These are phyloP conservation scores for Kingdonia uniflora DNA, from an alignment of 164 flowering plant species.

Conservation along the genomic window DNA sequence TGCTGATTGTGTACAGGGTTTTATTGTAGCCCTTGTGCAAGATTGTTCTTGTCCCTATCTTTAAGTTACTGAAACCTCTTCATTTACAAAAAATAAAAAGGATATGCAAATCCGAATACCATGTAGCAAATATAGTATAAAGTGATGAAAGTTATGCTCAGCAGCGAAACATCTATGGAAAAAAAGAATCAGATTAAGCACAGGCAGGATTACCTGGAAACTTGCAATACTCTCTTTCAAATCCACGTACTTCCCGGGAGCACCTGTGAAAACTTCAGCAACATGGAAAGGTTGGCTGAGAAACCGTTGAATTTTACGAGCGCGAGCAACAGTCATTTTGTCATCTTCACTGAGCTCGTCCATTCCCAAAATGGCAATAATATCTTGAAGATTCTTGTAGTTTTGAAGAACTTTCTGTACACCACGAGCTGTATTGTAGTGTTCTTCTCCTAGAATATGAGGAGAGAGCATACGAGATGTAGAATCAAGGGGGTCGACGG, in stretches of 20 bases:
- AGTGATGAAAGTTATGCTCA: too few species aligned
- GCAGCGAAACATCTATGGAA: too few species aligned
- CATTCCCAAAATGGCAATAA: constrained; percentile 98
- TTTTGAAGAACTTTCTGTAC: constrained; percentile 90
- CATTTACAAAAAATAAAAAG: too few species aligned
- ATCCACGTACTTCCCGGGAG: constrained; percentile 93
- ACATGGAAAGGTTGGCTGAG: constrained; percentile 98
- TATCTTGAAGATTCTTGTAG: constrained; percentile 96
- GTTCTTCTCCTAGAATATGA: constrained; percentile 81
- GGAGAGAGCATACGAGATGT: constrained; percentile 98
- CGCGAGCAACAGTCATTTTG: constrained; percentile 92
- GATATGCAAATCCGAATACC: too few species aligned
- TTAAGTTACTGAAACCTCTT: too few species aligned
- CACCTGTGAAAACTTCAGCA: constrained; percentile 98
- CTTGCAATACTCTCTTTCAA: constrained; percentile 87
- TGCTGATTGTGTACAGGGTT: too few species aligned
- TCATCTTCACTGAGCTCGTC: constrained; percentile 98
- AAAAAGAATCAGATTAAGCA: too few species aligned
- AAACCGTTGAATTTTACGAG: constrained; percentile 87
- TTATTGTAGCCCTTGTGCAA: too few species aligned
- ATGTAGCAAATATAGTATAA: too few species aligned
- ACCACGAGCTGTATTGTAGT: constrained; percentile 94
- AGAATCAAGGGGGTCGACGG: constrained; percentile 92
- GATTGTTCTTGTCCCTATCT: too few species aligned
- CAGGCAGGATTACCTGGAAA: constrained; percentile 63